Conservation (phyloP, 2,329 filamentous ascomycete species). For the Diaporthe sp. region DNA sequence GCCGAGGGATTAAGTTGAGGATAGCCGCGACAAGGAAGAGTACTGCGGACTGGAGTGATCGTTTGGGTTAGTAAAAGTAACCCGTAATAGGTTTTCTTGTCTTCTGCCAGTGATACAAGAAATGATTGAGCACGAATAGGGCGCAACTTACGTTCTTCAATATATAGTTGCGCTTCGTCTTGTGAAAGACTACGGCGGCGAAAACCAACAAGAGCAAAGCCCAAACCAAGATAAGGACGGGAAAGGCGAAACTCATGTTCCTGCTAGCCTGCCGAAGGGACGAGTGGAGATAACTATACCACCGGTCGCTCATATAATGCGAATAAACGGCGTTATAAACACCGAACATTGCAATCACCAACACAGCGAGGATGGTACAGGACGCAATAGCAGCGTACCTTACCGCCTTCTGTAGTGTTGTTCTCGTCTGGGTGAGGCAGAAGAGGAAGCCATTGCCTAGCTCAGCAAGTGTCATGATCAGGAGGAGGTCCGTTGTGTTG, state of each 20-base stretch:
- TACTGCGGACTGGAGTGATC: slow-evolving; percentile 46
- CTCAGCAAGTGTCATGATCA: slow-evolving; percentile 46
- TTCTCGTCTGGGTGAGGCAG: slow-evolving; percentile 32
- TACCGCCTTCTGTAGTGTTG: slow-evolving; percentile 34
- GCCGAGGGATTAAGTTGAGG: slow-evolving; percentile 48
- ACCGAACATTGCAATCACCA: neutral
- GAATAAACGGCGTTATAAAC: neutral
- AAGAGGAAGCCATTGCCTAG: slow-evolving; percentile 46
- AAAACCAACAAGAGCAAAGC: neutral
- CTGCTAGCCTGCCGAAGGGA: neutral
- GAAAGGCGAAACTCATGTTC: neutral
- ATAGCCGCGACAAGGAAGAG: slow-evolving; percentile 52
- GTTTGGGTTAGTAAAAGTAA: neutral
- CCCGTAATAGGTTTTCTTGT: neutral
- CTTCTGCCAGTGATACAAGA: neutral
- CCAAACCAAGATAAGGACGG: neutral
- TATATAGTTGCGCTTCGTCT: neutral
- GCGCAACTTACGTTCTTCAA: slow-evolving; percentile 16
- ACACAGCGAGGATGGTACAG: neutral
- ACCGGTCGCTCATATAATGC: neutral
- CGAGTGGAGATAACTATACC: neutral
- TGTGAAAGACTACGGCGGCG: neutral
- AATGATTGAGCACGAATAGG: neutral
- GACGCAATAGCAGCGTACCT: slow-evolving; percentile 38
- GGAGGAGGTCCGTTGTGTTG: slow-evolving; percentile 40